Percentiles rank a stretch among this genome's conserved stretches.
phyloP scores from a whole-genome alignment of 805 yeast species.

The Starmerella apis region DNA sequence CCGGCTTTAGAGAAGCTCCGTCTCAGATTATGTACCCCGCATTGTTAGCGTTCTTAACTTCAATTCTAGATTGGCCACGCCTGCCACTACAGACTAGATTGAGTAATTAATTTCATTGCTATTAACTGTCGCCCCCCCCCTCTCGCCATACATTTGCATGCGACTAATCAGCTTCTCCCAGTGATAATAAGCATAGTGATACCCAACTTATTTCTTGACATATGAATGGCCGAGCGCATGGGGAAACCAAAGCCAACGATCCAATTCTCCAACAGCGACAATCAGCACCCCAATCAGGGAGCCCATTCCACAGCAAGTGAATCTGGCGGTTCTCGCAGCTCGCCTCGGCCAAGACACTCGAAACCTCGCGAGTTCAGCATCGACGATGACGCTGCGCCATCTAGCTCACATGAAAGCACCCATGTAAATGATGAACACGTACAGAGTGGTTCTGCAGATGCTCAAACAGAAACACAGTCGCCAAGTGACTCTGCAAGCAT shows the following conservation, averaged over 20 bases:
- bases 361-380: slow-evolving; percentile 2
- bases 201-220: background rate
- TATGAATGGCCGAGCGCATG: slow-evolving; percentile 4
- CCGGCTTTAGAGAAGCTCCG: no score
- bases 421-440: background rate
- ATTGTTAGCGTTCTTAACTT: no score
- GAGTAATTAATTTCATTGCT: background rate
- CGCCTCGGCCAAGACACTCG: background rate
- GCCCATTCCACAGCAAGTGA: background rate
- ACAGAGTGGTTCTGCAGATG: slow-evolving; percentile 16
- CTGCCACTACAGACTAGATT: background rate
- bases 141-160: background rate
- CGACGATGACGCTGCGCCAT: slow-evolving; percentile 2
- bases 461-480: background rate
- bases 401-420: background rate
- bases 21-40: no score
- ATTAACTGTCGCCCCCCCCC: no score
- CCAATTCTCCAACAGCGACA: background rate
- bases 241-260: background rate
- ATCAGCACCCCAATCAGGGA: background rate
- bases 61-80: no score
- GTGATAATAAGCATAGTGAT: background rate
- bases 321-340: background rate
- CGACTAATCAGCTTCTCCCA: background rate
- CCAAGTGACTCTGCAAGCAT: slow-evolving; percentile 23